Percentiles rank a stretch among this genome's conserved stretches.
phyloP scores from a whole-genome alignment of 1,139 yeast genomes.

The Hyphopichia burtonii region DNA sequence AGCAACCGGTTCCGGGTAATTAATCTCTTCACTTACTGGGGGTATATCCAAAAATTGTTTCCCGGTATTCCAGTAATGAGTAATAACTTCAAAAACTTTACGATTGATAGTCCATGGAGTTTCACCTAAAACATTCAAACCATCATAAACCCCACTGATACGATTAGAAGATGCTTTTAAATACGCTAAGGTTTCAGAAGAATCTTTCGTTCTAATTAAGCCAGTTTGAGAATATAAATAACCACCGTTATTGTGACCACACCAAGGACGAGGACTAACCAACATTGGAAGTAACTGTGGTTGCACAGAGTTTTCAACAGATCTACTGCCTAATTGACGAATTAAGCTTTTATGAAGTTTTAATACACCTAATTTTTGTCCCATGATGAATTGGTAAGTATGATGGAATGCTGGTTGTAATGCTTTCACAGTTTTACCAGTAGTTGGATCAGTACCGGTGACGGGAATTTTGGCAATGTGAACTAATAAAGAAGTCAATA shows the following conservation, averaged over 20 bases:
- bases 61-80: slow-evolving; percentile 86
- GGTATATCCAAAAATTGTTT: slow-evolving; percentile 81
- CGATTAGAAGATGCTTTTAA: slow-evolving; percentile 78
- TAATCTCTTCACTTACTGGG: slow-evolving; percentile 51
- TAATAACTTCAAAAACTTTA: slow-evolving; percentile 63
- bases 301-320: slow-evolving; percentile 65
- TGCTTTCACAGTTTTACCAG: slow-evolving; percentile 64
- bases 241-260: slow-evolving; percentile 78
- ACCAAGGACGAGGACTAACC: slow-evolving; percentile 87
- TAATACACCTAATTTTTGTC: slow-evolving; percentile 79
- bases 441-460: slow-evolving; percentile 72
- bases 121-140: slow-evolving; percentile 81
- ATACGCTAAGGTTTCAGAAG: slow-evolving; percentile 89
- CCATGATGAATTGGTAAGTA: slow-evolving; percentile 75
- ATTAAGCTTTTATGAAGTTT: slow-evolving; percentile 72
- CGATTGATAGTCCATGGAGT: slow-evolving; percentile 94
- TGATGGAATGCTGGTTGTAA: slow-evolving; percentile 91
- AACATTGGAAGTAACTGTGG: slow-evolving; percentile 95
- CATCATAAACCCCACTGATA: slow-evolving; percentile 67
- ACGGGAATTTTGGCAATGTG: slow-evolving; percentile 84
- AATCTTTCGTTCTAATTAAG: slow-evolving; percentile 75
- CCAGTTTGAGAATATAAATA: slow-evolving; percentile 62
- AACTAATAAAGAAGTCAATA: slow-evolving; percentile 68
- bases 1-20: slow-evolving; percentile 66
- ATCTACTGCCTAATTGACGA: slow-evolving; percentile 65